A percentile compares a stretch with the other conserved stretches of the same genome.
Evolutionary conservation across 2,329 filamentous ascomycete genomes (phyloP).

Genomic region (Alternaria rosae): DNA sequence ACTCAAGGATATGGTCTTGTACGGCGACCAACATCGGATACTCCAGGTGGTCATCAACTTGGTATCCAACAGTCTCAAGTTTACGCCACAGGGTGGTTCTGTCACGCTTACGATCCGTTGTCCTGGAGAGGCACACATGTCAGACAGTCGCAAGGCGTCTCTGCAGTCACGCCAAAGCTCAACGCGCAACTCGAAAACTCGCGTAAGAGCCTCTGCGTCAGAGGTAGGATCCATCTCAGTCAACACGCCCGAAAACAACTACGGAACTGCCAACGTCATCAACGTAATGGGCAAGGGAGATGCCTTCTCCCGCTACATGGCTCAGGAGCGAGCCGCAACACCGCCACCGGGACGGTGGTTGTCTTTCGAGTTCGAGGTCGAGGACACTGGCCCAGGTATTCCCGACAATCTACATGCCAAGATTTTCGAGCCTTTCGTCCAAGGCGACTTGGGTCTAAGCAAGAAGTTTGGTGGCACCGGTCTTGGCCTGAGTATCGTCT

Average conservation of each 20-base stretch:
- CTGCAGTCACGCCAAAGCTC: conserved; percentile 54
- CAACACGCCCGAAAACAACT: no score
- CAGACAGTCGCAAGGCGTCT: conserved; percentile 55
- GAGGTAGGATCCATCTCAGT: conserved; percentile 43
- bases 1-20: conserved; percentile 84
- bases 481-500: conserved; percentile 86
- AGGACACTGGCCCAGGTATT: conserved; percentile 89
- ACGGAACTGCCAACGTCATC: conserved; percentile 55
- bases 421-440: conserved; percentile 94
- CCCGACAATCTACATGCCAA: conserved; percentile 77
- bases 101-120: conserved; percentile 81
- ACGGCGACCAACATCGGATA: conserved; percentile 92
- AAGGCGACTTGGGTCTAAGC: conserved; percentile 87
- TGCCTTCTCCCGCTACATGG: conserved; percentile 45
- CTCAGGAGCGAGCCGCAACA: conserved; percentile 46
- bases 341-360: conserved; percentile 71
- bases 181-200: conserved; percentile 44
- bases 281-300: conserved; percentile 52
- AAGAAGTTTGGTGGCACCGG: conserved; percentile 92
- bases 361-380: conserved; percentile 85
- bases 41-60: conserved; percentile 93
- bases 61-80: conserved; percentile 90
- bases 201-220: conserved; percentile 41
- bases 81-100: conserved; percentile 78
- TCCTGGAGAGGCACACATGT: conserved; percentile 63